Evolutionary conservation across 345 rosid species (phyloP).

Genomic region (Lepidium sativum): DNA sequence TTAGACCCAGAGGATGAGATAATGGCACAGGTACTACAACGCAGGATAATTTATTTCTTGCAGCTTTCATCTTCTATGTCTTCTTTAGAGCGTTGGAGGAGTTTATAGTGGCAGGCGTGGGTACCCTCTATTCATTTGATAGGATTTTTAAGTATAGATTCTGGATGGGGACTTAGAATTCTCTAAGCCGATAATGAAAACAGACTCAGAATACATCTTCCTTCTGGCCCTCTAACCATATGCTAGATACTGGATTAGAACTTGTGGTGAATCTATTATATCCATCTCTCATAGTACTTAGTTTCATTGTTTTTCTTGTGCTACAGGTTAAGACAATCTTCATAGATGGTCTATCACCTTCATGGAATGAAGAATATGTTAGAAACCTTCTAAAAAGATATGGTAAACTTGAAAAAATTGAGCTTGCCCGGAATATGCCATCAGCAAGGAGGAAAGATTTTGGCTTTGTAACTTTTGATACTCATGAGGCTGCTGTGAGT

Average conservation of each 20-base stretch:
- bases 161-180: conserved; percentile 1
- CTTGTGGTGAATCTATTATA: background rate
- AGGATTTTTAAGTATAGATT: background rate
- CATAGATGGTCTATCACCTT: conserved; percentile 78
- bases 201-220: background rate
- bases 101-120: background rate
- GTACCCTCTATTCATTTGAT: background rate
- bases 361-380: conserved; percentile 93
- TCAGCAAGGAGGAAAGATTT: conserved; percentile 95
- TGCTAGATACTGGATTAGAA: background rate
- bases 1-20: conserved; percentile 90
- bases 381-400: conserved; percentile 55
- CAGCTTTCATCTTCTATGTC: conserved; percentile 15
- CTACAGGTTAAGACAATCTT: conserved; percentile 90
- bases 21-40: conserved; percentile 83
- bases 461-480: conserved; percentile 91
- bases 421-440: conserved; percentile 98
- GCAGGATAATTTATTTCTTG: conserved; percentile 20
- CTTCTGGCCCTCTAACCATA: conserved; percentile 3
- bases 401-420: conserved; percentile 82
- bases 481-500: conserved; percentile 82
- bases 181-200: background rate
- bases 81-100: conserved; percentile 18
- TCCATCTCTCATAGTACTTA: background rate
- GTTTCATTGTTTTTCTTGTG: background rate